A percentile compares a stretch with the other conserved stretches of the same genome.
These are phyloP conservation scores for Setaria italica DNA, from an alignment of 202 grass and related monocot species.

Conservation along the genomic window DNA sequence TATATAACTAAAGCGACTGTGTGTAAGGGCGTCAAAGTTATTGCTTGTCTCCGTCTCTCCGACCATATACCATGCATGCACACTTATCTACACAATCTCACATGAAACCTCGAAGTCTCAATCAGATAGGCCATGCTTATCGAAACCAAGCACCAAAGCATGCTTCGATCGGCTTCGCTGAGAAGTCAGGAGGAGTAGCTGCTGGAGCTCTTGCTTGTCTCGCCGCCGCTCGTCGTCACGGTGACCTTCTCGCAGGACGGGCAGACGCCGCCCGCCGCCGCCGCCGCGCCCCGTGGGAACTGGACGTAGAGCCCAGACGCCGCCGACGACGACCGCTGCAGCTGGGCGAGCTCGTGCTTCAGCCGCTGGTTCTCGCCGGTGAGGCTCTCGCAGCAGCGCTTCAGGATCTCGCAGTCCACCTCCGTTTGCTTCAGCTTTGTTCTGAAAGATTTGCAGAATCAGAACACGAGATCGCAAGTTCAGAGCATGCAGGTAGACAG, in stretches of 20 bases:
- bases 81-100: neutral
- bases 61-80: neutral
- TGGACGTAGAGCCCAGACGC: conserved; percentile 29
- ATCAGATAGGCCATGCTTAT: neutral
- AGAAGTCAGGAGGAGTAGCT: conserved; percentile 23
- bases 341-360: conserved; percentile 59
- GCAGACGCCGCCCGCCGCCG: conserved; percentile 43
- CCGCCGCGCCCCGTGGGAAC: conserved; percentile 18
- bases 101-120: neutral
- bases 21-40: conserved; percentile 6
- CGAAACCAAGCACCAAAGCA: neutral
- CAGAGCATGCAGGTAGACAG: neutral
- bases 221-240: conserved; percentile 28
- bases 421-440: conserved; percentile 87
- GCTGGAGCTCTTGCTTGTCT: conserved; percentile 48
- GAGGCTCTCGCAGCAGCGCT: conserved; percentile 67
- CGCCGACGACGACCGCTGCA: conserved; percentile 38
- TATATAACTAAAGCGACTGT: neutral
- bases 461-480: neutral
- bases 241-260: conserved; percentile 66
- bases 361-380: conserved; percentile 75
- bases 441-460: conserved; percentile 34
- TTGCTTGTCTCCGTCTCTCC: neutral
- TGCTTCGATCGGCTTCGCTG: neutral
- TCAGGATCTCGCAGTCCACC: conserved; percentile 74